phyloP scores from a whole-genome alignment of 306 rosid species.

The Quercus berberidifolia region DNA sequence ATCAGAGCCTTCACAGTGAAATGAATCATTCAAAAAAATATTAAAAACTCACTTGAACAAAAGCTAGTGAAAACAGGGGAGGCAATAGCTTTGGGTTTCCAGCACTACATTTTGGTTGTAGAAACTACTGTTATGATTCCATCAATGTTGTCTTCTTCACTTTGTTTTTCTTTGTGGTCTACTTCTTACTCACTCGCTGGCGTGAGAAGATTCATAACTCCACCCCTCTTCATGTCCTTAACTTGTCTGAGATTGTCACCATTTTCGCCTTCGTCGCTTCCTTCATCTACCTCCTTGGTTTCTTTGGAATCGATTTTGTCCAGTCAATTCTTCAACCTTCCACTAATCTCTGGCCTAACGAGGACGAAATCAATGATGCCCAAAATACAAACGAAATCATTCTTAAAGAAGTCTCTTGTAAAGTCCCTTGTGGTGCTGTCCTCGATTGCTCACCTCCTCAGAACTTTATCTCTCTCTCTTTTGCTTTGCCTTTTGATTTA shows the following conservation, averaged over 20 bases:
- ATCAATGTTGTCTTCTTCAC: too few species aligned
- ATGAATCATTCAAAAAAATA: too few species aligned
- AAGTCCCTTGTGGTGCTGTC: slow-evolving; percentile 36
- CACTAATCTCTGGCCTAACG: slow-evolving; percentile 45
- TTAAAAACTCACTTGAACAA: too few species aligned
- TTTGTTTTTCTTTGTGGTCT: too few species aligned
- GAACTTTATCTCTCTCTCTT: too few species aligned
- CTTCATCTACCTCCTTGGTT: slow-evolving; percentile 67
- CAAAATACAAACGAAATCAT: slow-evolving; percentile 9
- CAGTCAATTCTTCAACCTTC: slow-evolving; percentile 54
- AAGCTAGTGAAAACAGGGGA: too few species aligned
- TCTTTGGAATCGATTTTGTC: slow-evolving; percentile 70
- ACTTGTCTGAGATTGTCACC: slow-evolving; percentile 50
- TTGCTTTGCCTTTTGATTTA: too few species aligned
- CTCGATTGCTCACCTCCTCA: slow-evolving; percentile 33
- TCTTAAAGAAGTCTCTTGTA: slow-evolving; percentile 42
- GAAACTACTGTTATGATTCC: too few species aligned
- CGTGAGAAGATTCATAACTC: slow-evolving; percentile 53
- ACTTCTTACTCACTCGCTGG: too few species aligned
- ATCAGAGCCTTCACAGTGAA: too few species aligned
- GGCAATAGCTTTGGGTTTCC: too few species aligned
- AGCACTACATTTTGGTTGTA: too few species aligned
- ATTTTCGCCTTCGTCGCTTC: slow-evolving; percentile 62
- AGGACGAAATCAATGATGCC: slow-evolving; percentile 39
- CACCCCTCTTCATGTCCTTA: slow-evolving; percentile 62